Evolutionary conservation across 371 early-diverging fungal genomes (phyloP).

Genomic region (Mucor circinelloides): DNA sequence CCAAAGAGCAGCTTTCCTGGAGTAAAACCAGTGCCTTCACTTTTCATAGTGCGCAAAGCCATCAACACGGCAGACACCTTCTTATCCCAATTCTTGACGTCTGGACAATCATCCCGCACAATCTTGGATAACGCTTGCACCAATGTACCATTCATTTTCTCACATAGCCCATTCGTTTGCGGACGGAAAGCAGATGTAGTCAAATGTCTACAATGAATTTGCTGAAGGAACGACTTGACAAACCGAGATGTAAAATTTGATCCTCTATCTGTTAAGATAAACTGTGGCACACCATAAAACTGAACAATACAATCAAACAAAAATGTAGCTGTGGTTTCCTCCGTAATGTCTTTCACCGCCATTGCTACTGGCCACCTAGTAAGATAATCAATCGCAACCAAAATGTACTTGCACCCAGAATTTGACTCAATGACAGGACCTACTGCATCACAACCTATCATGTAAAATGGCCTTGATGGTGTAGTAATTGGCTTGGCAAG

Average conservation of each 20-base stretch:
- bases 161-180: conserved; percentile 35
- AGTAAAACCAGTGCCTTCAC: conserved; percentile 10
- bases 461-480: conserved; percentile 16
- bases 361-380: conserved; percentile 19
- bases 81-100: conserved; percentile 10
- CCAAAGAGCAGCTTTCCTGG: conserved; percentile 19
- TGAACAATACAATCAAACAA: conserved; percentile 11
- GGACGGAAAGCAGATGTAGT: conserved; percentile 30
- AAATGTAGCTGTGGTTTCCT: conserved; percentile 24
- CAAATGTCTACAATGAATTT: conserved; percentile 11
- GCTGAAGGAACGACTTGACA: conserved; percentile 7
- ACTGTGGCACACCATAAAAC: conserved; percentile 12
- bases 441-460: conserved; percentile 25
- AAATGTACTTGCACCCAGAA: conserved; percentile 2
- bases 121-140: conserved; percentile 18
- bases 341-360: conserved; percentile 18
- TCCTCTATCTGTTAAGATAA: conserved; percentile 23
- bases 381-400: conserved; percentile 15
- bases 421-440: conserved; percentile 14
- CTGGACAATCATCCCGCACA: not conserved
- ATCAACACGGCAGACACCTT: conserved; percentile 10
- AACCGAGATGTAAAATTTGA: conserved; percentile 17
- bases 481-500: conserved; percentile 4
- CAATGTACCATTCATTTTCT: conserved; percentile 31
- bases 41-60: conserved; percentile 20